Evolutionary conservation across 768 basidiomycete genomes (phyloP), one percentile per base, ranked within the genome.

Genomic region (Phanerochaete sordida): DNA sequence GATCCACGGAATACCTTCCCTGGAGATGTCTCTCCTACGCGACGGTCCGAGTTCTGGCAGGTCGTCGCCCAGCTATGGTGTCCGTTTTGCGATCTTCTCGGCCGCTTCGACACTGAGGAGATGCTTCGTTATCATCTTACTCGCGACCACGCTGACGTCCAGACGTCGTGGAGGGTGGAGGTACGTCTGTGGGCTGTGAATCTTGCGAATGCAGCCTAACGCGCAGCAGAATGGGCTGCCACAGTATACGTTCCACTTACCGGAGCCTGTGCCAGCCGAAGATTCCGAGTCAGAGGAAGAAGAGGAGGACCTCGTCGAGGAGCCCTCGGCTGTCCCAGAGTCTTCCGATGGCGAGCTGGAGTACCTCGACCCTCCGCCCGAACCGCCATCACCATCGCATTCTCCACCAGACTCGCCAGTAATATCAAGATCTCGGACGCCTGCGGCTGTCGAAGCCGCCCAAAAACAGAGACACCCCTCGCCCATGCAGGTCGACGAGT

Each of bases 11-110:
- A 54, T 27, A 8, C 24, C 23, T 26, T 6, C 16, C 35, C 57
- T 4, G 56, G 44, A 15, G 23, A 35, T 26, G 58, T 61, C 8
- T 44, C 48, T 21, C 60, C 54, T 44, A 49, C 58, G 16, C 9
- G n/a, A 35, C 49, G 58, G 56, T 47, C 62, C 2, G 64, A 65
- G 24, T 59, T 61, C 43, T 56, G 62, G 19, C 31, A 59, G 26
- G 46, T 58, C 26, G 59, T 64, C 16, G 62, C 60, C 21, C 63
- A 70, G 1, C 83, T 80, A 76, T 43, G 69, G 43, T 87, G 86
- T 63, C 84, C 86, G 0, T 63, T 86, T n/a, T 87, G 86, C 64
- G 73, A 75, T 35, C 56, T 82, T 11, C 75, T 83, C 50, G 73
- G 71, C 24, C 60, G 59, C 0, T 82, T 87, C 47, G 50, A 63